Percentiles rank a stretch among this genome's conserved stretches.
Evolutionary conservation across 257 asterid species (phyloP).

Genomic region (Solanum pinnatisectum): DNA sequence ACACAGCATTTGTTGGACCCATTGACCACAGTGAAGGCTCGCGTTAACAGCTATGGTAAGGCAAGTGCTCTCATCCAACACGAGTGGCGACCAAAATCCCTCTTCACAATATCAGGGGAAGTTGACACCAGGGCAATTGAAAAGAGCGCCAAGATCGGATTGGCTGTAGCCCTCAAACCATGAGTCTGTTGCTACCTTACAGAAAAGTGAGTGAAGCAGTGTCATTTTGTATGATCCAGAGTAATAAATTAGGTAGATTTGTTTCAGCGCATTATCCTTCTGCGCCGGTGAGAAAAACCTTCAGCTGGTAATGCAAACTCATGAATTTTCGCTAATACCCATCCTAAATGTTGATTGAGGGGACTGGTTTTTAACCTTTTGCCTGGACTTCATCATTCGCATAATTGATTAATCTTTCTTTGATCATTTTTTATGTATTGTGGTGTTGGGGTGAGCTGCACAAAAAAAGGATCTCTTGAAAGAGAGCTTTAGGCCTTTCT

Average conservation of each 20-base stretch:
- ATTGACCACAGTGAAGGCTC: constrained; percentile 71
- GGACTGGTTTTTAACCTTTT: neutral
- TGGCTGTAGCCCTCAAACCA: constrained; percentile 87
- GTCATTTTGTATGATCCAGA: constrained; percentile 8
- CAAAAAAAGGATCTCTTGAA: neutral
- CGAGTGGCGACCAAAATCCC: constrained; percentile 82
- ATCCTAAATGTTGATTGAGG: neutral
- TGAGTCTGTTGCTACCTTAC: constrained; percentile 17
- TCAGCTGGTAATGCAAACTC: neutral
- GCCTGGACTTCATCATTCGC: neutral
- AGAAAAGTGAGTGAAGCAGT: neutral
- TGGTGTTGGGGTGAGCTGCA: neutral
- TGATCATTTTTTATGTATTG: neutral
- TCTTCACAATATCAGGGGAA: constrained; percentile 88
- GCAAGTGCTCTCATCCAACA: constrained; percentile 92
- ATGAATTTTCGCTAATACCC: neutral
- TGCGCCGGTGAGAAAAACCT: neutral
- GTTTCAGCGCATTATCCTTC: neutral
- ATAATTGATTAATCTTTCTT: neutral
- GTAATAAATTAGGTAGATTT: constrained; percentile 22
- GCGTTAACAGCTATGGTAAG: constrained; percentile 72
- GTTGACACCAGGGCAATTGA: constrained; percentile 92
- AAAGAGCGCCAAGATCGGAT: constrained; percentile 84
- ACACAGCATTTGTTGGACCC: constrained; percentile 83
- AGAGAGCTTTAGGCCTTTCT: neutral